A percentile compares a stretch with the other conserved stretches of the same genome.
These are phyloP conservation scores for Yamagishiella unicocca DNA, from an alignment of 139 green algal species.

Conservation along the genomic window DNA sequence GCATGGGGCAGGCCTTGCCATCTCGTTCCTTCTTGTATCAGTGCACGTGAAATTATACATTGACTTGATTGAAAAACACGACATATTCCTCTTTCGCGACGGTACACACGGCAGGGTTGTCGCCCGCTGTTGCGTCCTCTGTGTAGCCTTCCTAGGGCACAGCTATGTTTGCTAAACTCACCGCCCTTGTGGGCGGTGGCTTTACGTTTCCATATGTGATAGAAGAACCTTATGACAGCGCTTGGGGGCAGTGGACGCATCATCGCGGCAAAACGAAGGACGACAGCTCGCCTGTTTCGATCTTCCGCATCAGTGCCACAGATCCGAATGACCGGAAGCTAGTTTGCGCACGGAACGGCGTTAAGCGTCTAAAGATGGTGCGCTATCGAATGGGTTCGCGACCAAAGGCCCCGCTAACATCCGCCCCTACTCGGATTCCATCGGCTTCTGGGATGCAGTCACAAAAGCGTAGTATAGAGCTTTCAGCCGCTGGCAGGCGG, in stretches of 20 bases:
- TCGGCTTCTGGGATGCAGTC: too few species aligned
- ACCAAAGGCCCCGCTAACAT: too few species aligned
- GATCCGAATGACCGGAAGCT: slow-evolving; percentile 74
- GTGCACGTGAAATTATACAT: too few species aligned
- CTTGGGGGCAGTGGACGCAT: slow-evolving; percentile 86
- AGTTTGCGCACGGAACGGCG: slow-evolving; percentile 81
- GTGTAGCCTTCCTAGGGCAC: too few species aligned
- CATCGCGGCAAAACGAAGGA: slow-evolving; percentile 73
- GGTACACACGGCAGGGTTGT: too few species aligned
- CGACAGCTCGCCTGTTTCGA: slow-evolving; percentile 77
- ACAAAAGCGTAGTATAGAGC: neutral
- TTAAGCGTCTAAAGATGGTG: slow-evolving; percentile 86
- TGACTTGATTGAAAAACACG: too few species aligned
- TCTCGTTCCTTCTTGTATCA: too few species aligned
- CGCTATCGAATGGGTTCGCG: too few species aligned
- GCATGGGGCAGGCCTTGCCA: too few species aligned
- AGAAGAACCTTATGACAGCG: slow-evolving; percentile 62
- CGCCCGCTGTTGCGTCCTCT: neutral
- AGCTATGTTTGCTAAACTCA: slow-evolving; percentile 88
- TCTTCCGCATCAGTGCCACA: slow-evolving; percentile 79
- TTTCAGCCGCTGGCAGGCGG: too few species aligned
- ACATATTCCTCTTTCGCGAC: too few species aligned
- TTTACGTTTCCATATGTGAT: slow-evolving; percentile 78
- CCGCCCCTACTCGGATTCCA: too few species aligned
- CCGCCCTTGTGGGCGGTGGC: slow-evolving; percentile 75